Evolutionary conservation across 2,329 filamentous ascomycete species (phyloP), one percentile per base, ranked within the genome.

Genomic region (Ophiostoma triangulosporum): DNA sequence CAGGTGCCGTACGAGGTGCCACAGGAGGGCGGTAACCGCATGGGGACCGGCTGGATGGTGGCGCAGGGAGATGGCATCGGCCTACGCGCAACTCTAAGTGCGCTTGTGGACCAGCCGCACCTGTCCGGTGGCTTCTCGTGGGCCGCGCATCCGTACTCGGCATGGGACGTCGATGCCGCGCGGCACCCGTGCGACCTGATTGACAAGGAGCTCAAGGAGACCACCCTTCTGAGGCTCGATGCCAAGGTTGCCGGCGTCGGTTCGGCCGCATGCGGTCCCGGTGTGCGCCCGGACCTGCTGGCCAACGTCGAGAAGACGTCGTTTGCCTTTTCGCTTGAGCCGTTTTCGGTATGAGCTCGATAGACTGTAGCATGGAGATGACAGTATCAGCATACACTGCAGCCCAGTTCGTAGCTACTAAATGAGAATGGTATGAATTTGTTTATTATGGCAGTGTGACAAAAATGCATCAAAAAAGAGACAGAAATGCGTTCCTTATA

Each of bases 1-100:
- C 74, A 76, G 61, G 72, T 73, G 0, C 68, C 70, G 1, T 85
- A 84, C 60, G 83, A 86, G 17, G 78, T 80, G 22, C 83, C 83
- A 0, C 83, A 87, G 62, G 83, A 86, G 60, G 78, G 75, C 51
- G 79, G 80, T 1, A 86, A 86, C 62, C 70, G 78, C 14, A 77
- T 76, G 53, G 78, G 78, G 32, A 77, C 75, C 0, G 69, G 76
- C 6, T 85, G 78, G 75, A 64, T 84, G 4, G 11, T 43, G 6
- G 57, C 60, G 2, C 6, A 17, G 4, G 22, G 27, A 4, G 36
- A 20, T n/a, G 20, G 17, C 9, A 11, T 20, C 9, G 40, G 38
- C 15, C n/a, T 51, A 3, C 31, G 40, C 0, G 48, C 31, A 3
- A 29, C 40, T 3, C 27, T 54, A 27, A 43, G 31, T 12, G 24